Percentiles rank a stretch among this genome's conserved stretches.
Conservation (phyloP, 768 basidiomycete genomes). For the Xerocomellus dryophilus region DNA sequence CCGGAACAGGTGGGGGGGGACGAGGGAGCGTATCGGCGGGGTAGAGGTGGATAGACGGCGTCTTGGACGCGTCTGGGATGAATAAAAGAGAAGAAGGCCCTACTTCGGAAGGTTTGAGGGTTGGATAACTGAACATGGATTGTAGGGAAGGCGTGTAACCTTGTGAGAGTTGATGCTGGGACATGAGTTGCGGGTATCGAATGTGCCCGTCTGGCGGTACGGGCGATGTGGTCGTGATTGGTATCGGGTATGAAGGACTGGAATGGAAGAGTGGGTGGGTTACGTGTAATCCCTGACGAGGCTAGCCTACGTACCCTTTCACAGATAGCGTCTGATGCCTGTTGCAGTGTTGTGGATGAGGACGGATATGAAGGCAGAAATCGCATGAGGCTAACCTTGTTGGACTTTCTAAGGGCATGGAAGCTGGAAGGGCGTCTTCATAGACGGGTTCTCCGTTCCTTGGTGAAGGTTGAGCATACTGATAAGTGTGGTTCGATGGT, state of each 20-base stretch:
- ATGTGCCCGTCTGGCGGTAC: constrained; percentile 47
- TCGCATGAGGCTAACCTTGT: constrained; percentile 48
- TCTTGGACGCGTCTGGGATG: constrained; percentile 32
- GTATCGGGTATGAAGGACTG: constrained; percentile 45
- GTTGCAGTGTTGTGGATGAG: constrained; percentile 25
- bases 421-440: constrained; percentile 33
- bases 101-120: constrained; percentile 33
- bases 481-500: constrained; percentile 33
- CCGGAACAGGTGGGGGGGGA: constrained; percentile 29
- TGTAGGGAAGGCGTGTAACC: constrained; percentile 76
- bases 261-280: constrained; percentile 19
- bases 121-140: constrained; percentile 60
- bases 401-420: constrained; percentile 68
- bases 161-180: constrained; percentile 71
- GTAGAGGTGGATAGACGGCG: constrained; percentile 27
- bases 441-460: constrained; percentile 31
- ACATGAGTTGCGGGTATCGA: constrained; percentile 73
- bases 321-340: constrained; percentile 29
- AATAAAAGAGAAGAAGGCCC: constrained; percentile 46
- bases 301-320: constrained; percentile 34
- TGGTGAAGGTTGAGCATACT: constrained; percentile 31
- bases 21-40: constrained; percentile 35
- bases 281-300: constrained; percentile 2
- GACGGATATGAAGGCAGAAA: constrained; percentile 33
- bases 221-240: constrained; percentile 70